A percentile compares a stretch with the other conserved stretches of the same genome.
These are phyloP conservation scores for Macrolepiota fuliginosa DNA, from an alignment of 768 basidiomycete genomes.

Conservation along the genomic window DNA sequence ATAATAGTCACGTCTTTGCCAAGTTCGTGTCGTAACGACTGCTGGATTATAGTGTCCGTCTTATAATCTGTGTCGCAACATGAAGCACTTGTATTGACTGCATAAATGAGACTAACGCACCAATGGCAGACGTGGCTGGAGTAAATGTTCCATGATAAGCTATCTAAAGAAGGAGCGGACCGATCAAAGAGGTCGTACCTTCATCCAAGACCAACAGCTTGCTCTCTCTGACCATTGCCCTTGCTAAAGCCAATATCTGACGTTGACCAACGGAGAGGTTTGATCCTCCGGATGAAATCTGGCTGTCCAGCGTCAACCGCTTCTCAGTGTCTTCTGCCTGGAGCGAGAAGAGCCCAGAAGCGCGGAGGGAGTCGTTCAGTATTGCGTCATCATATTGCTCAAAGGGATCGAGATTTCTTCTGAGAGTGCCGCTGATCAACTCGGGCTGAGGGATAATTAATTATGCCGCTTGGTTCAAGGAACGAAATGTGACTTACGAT, in stretches of 20 bases:
- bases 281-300: conserved; percentile 48
- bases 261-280: conserved; percentile 76
- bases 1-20: conserved; percentile 13
- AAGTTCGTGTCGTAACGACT: conserved; percentile 55
- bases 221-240: conserved; percentile 56
- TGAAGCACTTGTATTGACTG: not conserved
- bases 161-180: not conserved
- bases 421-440: conserved; percentile 55
- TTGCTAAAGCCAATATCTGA: conserved; percentile 60
- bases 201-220: conserved; percentile 59
- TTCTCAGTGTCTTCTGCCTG: conserved; percentile 42
- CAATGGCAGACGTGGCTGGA: conserved; percentile 40
- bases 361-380: conserved; percentile 33
- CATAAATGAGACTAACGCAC: conserved; percentile 21
- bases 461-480: too few species aligned
- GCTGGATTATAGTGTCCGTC: conserved; percentile 68
- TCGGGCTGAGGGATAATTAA: conserved; percentile 26
- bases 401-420: conserved; percentile 63
- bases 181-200: conserved; percentile 28
- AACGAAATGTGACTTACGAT: conserved; percentile 1
- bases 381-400: conserved; percentile 46
- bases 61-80: conserved; percentile 36
- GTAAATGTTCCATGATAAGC: not conserved
- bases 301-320: conserved; percentile 41
- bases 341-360: conserved; percentile 30